These are phyloP conservation scores for Alnus rubra DNA, from an alignment of 306 rosid genomes.

Conservation along the genomic window DNA sequence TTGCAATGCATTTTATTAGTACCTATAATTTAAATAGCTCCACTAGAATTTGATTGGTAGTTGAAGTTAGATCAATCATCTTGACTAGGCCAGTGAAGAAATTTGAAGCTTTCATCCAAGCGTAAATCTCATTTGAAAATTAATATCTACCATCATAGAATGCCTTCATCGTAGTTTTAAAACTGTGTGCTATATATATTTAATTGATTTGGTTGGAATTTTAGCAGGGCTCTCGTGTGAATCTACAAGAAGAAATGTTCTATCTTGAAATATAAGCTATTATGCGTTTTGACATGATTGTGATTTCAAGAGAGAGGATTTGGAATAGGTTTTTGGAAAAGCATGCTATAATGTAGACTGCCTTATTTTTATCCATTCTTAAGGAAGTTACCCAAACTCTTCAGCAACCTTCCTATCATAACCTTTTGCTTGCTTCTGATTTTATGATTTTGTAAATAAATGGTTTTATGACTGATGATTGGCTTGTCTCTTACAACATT, in stretches of 20 bases:
- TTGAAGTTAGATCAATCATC: neutral
- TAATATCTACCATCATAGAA: neutral
- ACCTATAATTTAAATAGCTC: neutral
- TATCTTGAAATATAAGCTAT: neutral
- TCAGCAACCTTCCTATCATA: neutral
- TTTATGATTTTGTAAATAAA: neutral
- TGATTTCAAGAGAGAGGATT: neutral
- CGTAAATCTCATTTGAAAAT: neutral
- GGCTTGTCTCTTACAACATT: neutral
- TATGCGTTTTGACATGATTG: neutral
- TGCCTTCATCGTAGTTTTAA: neutral
- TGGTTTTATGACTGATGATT: neutral
- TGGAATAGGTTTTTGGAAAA: neutral
- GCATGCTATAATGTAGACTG: neutral
- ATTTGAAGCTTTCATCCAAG: neutral
- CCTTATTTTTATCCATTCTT: neutral
- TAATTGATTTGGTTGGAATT: neutral
- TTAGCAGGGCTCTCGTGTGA: neutral
- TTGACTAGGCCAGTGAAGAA: neutral
- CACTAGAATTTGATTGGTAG: neutral
- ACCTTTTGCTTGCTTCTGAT: neutral
- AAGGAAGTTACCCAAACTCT: neutral
- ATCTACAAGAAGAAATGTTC: neutral
- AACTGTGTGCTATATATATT: neutral
- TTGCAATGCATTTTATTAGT: neutral